Conservation (phyloP, 768 basidiomycete genomes). For the Boletus vermiculosoides region DNA sequence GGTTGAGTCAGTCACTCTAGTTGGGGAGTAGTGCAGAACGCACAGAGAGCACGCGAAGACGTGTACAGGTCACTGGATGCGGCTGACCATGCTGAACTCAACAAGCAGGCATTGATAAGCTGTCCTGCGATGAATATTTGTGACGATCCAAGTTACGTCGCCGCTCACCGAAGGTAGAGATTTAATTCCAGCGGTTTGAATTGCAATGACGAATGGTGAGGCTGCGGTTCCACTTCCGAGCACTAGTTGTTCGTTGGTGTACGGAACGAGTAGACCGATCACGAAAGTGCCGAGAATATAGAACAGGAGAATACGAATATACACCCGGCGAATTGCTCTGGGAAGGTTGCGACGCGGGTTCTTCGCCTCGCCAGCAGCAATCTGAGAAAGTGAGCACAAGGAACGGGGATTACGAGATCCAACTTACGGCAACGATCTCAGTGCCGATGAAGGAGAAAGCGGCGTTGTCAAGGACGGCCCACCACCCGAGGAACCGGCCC, state of each 20-base stretch:
- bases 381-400: constrained; percentile 40
- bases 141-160: constrained; percentile 15
- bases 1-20: neutral
- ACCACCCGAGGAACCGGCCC: constrained; percentile 76
- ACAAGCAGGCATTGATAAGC: constrained; percentile 79
- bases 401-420: neutral
- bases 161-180: constrained; percentile 66
- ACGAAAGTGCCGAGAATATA: constrained; percentile 66
- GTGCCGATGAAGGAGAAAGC: constrained; percentile 94
- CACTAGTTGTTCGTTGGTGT: constrained; percentile 53
- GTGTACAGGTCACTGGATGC: constrained; percentile 89
- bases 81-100: constrained; percentile 93
- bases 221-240: constrained; percentile 57
- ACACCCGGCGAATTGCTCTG: constrained; percentile 56
- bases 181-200: constrained; percentile 81
- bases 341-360: constrained; percentile 76
- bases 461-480: constrained; percentile 76
- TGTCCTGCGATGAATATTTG: constrained; percentile 23
- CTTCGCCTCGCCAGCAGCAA: constrained; percentile 87
- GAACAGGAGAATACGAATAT: constrained; percentile 80
- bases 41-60: constrained; percentile 81
- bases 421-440: constrained; percentile 84
- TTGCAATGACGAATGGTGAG: constrained; percentile 92
- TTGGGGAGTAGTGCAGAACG: constrained; percentile 25
- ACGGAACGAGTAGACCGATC: constrained; percentile 84